Evolutionary conservation across 495 filamentous ascomycete species (phyloP).

Genomic region (Polyplosphaeria fusca): DNA sequence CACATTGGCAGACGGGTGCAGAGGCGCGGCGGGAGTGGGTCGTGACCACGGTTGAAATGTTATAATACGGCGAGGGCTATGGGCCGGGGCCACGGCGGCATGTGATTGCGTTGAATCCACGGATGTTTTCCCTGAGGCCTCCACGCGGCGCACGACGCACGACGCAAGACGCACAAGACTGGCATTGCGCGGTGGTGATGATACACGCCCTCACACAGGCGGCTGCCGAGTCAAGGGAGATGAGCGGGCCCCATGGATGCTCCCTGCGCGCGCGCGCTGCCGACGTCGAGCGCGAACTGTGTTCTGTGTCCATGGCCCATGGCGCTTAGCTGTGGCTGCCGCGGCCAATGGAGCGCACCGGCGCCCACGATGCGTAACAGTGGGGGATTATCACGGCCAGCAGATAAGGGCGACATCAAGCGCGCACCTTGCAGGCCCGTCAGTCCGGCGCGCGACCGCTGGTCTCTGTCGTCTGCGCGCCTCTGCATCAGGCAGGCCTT

Average conservation of each 20-base stretch:
- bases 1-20: conserved; percentile 15
- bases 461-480: not conserved
- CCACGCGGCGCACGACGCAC: too few species aligned
- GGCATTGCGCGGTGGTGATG: too few species aligned
- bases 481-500: not conserved
- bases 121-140: too few species aligned
- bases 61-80: conserved; percentile 9
- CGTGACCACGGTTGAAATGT: conserved; percentile 1
- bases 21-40: not conserved
- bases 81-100: conserved; percentile 17
- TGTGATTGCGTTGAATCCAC: conserved; percentile 9
- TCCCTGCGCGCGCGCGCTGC: not conserved
- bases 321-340: not conserved
- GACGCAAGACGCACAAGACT: too few species aligned
- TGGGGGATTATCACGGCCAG: not conserved
- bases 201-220: too few species aligned
- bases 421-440: not conserved
- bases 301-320: not conserved
- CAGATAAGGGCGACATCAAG: not conserved
- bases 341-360: not conserved
- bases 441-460: not conserved
- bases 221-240: too few species aligned
- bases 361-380: not conserved
- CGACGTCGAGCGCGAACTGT: not conserved
- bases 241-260: conserved; percentile 4